Evolutionary conservation across 2,329 filamentous ascomycete species (phyloP).

Genomic region (Fusarium chaquense): DNA sequence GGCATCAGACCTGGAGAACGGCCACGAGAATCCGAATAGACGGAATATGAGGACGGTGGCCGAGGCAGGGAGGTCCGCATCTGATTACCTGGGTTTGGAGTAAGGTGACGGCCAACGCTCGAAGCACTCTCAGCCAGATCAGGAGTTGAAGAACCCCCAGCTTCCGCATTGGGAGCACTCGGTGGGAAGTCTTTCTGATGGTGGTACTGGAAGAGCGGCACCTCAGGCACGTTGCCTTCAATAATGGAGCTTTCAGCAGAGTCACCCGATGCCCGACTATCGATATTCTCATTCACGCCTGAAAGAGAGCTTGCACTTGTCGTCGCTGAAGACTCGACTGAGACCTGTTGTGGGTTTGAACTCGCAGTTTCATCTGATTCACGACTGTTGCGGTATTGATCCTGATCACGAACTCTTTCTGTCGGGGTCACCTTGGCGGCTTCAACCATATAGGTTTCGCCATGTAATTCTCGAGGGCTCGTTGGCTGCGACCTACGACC

Average conservation of each 20-base stretch:
- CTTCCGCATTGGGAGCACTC: constrained; percentile 58
- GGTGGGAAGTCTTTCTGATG: constrained; percentile 64
- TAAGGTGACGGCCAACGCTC: constrained; percentile 71
- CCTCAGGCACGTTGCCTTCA: constrained; percentile 57
- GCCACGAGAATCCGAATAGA: constrained; percentile 76
- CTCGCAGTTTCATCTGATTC: constrained; percentile 66
- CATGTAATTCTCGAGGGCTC: constrained; percentile 27
- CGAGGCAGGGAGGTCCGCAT: constrained; percentile 71
- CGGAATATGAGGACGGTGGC: constrained; percentile 82
- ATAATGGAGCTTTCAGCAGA: constrained; percentile 65
- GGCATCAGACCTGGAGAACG: constrained; percentile 67
- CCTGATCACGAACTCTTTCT: constrained; percentile 51
- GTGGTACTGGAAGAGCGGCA: constrained; percentile 72
- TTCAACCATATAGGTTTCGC: constrained; percentile 33
- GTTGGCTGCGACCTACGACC: constrained; percentile 19
- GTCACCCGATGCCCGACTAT: constrained; percentile 58
- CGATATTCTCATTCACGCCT: constrained; percentile 61
- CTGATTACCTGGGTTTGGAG: constrained; percentile 67
- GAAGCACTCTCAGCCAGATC: constrained; percentile 64
- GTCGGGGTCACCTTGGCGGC: constrained; percentile 51
- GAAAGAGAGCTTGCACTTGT: constrained; percentile 70
- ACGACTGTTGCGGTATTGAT: constrained; percentile 62
- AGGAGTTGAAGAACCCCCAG: constrained; percentile 62
- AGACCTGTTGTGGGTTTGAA: constrained; percentile 61
- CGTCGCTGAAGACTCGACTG: constrained; percentile 64